A percentile compares a stretch with the other conserved stretches of the same genome.
Conservation (phyloP, 2,329 filamentous ascomycete species). For the Aspergillus floridensis region DNA sequence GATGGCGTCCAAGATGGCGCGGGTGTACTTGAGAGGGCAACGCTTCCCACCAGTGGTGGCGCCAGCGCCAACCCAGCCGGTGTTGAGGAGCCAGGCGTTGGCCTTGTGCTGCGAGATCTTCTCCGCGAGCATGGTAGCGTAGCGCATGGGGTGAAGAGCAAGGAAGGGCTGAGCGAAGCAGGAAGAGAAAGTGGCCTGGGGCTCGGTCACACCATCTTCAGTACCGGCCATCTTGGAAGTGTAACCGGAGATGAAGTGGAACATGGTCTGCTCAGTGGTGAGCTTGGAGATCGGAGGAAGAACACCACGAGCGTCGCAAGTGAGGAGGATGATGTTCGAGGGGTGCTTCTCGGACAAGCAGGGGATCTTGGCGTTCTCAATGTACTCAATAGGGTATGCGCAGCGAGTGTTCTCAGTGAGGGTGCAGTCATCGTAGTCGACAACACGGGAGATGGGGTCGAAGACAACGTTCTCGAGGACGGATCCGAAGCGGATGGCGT, state of each 20-base stretch:
- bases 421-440: constrained; percentile 93
- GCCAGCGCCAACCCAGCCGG: constrained; percentile 92
- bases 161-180: constrained; percentile 99
- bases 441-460: constrained; percentile 79
- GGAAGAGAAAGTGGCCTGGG: constrained; percentile 96
- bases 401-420: constrained; percentile 98
- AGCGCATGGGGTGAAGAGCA: constrained; percentile 97
- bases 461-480: constrained; percentile 99
- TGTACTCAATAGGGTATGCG: constrained; percentile 99
- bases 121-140: constrained; percentile 96
- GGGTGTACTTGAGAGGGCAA: constrained; percentile 97
- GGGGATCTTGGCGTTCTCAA: constrained; percentile 97
- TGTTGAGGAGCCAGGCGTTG: constrained; percentile 98
- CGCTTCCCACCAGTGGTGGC: constrained; percentile 90
- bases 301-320: constrained; percentile 95
- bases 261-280: constrained; percentile 93
- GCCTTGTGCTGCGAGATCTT: constrained; percentile 95
- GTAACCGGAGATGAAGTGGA: constrained; percentile 99
- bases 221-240: constrained; percentile 99
- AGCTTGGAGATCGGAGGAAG: constrained; percentile 98
- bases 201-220: constrained; percentile 93
- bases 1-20: constrained; percentile 96
- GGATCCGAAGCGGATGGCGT: constrained; percentile 93
- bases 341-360: constrained; percentile 86
- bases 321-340: constrained; percentile 95